These are phyloP conservation scores for Pseudogymnoascus sp. DNA, from an alignment of 2,329 filamentous ascomycete species.

Conservation along the genomic window DNA sequence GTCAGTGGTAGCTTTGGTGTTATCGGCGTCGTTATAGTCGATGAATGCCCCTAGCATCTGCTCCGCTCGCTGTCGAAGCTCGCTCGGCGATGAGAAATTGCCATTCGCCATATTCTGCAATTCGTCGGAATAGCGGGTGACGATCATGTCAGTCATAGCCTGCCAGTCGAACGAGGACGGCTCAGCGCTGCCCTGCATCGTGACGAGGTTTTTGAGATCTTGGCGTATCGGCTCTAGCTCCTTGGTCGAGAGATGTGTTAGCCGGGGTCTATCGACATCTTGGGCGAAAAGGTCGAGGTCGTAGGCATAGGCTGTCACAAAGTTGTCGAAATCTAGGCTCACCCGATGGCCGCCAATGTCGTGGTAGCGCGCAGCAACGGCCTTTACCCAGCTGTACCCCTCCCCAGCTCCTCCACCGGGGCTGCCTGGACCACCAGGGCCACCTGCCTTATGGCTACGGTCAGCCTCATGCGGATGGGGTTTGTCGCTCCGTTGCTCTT, in stretches of 20 bases:
- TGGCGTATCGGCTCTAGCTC: constrained; percentile 31
- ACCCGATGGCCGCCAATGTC: constrained; percentile 32
- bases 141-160: constrained; percentile 54
- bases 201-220: constrained; percentile 38
- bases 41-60: constrained; percentile 31
- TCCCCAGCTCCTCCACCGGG: not conserved
- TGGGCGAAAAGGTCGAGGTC: constrained; percentile 34
- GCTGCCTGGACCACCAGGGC: too few species aligned
- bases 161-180: constrained; percentile 53
- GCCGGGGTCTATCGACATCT: constrained; percentile 9
- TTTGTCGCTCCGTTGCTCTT: too few species aligned
- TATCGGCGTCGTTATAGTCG: constrained; percentile 19
- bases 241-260: constrained; percentile 21
- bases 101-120: constrained; percentile 31
- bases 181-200: constrained; percentile 22
- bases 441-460: too few species aligned
- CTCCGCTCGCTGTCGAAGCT: constrained; percentile 23
- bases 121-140: constrained; percentile 51
- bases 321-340: constrained; percentile 38
- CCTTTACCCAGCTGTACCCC: constrained; percentile 10
- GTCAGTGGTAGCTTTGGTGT: not conserved
- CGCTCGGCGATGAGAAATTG: constrained; percentile 18
- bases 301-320: constrained; percentile 40
- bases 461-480: too few species aligned
- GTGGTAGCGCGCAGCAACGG: constrained; percentile 18